These are phyloP conservation scores for Lactarius sanguifluus DNA, from an alignment of 768 basidiomycete species.

Conservation along the genomic window DNA sequence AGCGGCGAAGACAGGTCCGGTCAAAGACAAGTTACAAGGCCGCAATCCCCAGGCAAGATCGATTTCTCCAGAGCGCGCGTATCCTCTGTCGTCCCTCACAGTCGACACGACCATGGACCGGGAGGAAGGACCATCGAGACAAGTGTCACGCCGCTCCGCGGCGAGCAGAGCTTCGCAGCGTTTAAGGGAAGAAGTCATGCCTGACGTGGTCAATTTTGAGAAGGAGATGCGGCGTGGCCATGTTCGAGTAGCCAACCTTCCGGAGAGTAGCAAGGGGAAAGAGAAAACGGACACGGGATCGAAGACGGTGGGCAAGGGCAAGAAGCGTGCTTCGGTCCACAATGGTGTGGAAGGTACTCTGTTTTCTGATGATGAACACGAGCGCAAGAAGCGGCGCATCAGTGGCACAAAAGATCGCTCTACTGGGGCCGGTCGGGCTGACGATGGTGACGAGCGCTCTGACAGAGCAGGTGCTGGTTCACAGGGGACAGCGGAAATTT, in stretches of 20 bases:
- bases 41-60: constrained; percentile 1
- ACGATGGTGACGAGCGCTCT: background rate
- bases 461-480: background rate
- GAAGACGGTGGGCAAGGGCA: constrained; percentile 32
- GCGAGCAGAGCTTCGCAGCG: constrained; percentile 50
- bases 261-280: constrained; percentile 28
- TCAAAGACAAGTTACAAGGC: constrained; percentile 15
- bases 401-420: constrained; percentile 30
- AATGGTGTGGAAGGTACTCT: constrained; percentile 15
- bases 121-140: constrained; percentile 26
- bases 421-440: background rate
- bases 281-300: constrained; percentile 25
- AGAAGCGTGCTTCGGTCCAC: constrained; percentile 34
- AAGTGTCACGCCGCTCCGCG: constrained; percentile 46
- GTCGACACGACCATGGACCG: constrained; percentile 30
- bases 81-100: constrained; percentile 20
- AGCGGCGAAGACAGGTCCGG: constrained; percentile 13
- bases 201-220: constrained; percentile 69
- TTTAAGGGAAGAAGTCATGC: constrained; percentile 62
- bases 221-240: constrained; percentile 53
- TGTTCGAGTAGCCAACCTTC: constrained; percentile 34
- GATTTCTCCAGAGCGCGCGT: background rate
- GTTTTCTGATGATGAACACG: constrained; percentile 20
- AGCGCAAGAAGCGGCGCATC: constrained; percentile 24
- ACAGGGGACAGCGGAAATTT: constrained; percentile 2